A percentile compares a stretch with the other conserved stretches of the same genome.
Conservation (phyloP, 2,329 filamentous ascomycete genomes). For the Hysterium pulicare region DNA sequence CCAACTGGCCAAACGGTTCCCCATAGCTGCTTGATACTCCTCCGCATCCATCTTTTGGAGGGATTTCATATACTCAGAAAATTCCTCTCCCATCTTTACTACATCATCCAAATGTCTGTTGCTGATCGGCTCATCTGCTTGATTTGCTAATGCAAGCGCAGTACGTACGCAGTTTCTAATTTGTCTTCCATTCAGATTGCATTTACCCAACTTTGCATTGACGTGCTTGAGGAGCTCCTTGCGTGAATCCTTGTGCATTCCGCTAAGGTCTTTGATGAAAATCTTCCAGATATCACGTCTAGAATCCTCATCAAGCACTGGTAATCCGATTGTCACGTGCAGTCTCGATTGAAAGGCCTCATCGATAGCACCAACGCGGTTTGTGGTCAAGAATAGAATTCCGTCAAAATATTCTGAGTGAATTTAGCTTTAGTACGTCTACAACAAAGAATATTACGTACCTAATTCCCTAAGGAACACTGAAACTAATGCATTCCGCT, state of each 20-base stretch:
- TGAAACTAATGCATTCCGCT: slow-evolving; percentile 45
- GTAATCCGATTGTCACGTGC: slow-evolving; percentile 44
- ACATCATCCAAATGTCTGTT: not conserved
- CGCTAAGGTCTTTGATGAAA: not conserved
- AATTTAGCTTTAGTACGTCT: no score
- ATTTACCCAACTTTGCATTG: not conserved
- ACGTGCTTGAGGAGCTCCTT: not conserved
- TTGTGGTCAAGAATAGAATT: slow-evolving; percentile 42
- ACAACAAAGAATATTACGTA: no score
- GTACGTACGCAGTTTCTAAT: slow-evolving; percentile 2
- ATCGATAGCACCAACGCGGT: slow-evolving; percentile 37
- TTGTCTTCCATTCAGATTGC: slow-evolving; percentile 1
- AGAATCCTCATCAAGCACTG: slow-evolving; percentile 44
- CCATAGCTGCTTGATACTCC: not conserved
- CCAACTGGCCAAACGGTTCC: not conserved
- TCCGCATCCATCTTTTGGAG: not conserved
- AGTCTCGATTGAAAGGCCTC: slow-evolving; percentile 29
- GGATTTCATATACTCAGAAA: not conserved
- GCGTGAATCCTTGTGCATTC: not conserved
- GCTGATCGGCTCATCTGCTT: not conserved
- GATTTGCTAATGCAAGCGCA: not conserved
- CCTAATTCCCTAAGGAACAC: slow-evolving; percentile 8
- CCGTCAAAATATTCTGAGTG: slow-evolving; percentile 39
- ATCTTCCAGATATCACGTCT: not conserved
- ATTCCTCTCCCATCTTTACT: slow-evolving; percentile 1